Conservation (phyloP, 164 flowering plant species). For the Piper betle region DNA sequence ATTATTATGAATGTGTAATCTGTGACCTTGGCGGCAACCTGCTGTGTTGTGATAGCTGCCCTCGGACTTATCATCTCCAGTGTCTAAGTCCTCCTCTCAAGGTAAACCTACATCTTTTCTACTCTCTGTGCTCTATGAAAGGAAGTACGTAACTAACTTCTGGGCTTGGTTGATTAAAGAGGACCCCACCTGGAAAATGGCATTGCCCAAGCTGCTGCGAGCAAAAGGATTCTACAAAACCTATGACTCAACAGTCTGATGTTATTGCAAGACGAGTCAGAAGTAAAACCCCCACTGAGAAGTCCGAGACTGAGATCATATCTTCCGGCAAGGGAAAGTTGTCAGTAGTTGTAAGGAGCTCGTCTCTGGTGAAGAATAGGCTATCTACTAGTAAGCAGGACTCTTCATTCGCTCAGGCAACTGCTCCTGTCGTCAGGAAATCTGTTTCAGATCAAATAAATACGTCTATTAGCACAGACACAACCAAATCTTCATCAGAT, state of each 20-base stretch:
- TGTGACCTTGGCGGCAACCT: conserved; percentile 95
- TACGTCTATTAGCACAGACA: conserved; percentile 17
- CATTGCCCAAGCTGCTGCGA: conserved; percentile 64
- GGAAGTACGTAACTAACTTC: not conserved
- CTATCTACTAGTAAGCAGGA: conserved; percentile 42
- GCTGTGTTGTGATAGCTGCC: conserved; percentile 94
- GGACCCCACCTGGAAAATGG: conserved; percentile 85
- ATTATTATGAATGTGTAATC: conserved; percentile 86
- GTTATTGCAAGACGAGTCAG: conserved; percentile 51
- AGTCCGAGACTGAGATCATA: conserved; percentile 26
- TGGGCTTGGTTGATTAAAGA: conserved; percentile 24
- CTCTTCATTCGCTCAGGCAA: conserved; percentile 16
- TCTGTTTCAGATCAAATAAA: conserved; percentile 21
- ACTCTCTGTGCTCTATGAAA: conserved; percentile 1
- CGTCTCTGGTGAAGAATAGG: conserved; percentile 34
- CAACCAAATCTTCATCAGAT: conserved; percentile 15
- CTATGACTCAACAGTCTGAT: conserved; percentile 25
- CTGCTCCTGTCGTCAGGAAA: conserved; percentile 23
- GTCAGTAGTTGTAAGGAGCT: conserved; percentile 26
- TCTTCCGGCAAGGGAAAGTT: conserved; percentile 29
- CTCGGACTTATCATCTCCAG: conserved; percentile 85
- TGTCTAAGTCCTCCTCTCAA: conserved; percentile 94
- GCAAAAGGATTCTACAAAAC: conserved; percentile 28
- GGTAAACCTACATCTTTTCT: conserved; percentile 26
- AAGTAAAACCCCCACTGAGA: conserved; percentile 31